Evolutionary conservation across 1,284 basidiomycete species (phyloP).

Genomic region (Stygiomarasmius scandens): DNA sequence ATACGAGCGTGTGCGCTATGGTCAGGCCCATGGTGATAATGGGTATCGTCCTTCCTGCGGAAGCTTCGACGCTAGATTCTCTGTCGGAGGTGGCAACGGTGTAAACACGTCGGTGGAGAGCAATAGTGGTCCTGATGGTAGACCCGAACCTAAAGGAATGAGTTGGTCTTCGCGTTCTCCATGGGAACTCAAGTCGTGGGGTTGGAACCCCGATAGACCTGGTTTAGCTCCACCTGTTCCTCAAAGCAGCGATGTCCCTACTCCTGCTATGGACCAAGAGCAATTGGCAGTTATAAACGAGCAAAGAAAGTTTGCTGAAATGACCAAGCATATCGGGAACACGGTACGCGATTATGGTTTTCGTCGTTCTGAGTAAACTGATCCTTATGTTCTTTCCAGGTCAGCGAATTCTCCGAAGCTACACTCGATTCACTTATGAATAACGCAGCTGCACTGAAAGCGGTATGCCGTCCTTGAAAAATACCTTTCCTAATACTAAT

Average conservation of each 20-base stretch:
- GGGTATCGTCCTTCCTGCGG: not conserved
- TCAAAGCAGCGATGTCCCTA: not conserved
- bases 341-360: not conserved
- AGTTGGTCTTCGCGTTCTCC: no score
- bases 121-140: not conserved
- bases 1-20: not conserved
- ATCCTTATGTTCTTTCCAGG: not conserved
- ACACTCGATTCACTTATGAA: constrained; percentile 5
- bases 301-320: not conserved
- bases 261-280: not conserved
- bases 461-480: not conserved
- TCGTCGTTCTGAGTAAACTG: not conserved
- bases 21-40: not conserved
- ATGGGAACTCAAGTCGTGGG: no score
- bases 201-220: no score
- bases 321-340: constrained; percentile 3
- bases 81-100: no score
- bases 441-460: constrained; percentile 2
- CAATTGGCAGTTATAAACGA: not conserved
- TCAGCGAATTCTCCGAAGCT: constrained; percentile 8
- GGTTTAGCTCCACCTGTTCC: no score
- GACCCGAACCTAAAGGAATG: not conserved
- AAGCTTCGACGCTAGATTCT: no score
- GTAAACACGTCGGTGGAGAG: no score
- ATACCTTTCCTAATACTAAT: no score